A percentile compares a stretch with the other conserved stretches of the same genome.
phyloP scores from a whole-genome alignment of 2,329 filamentous ascomycete genomes.

The Aspergillus intermedius region DNA sequence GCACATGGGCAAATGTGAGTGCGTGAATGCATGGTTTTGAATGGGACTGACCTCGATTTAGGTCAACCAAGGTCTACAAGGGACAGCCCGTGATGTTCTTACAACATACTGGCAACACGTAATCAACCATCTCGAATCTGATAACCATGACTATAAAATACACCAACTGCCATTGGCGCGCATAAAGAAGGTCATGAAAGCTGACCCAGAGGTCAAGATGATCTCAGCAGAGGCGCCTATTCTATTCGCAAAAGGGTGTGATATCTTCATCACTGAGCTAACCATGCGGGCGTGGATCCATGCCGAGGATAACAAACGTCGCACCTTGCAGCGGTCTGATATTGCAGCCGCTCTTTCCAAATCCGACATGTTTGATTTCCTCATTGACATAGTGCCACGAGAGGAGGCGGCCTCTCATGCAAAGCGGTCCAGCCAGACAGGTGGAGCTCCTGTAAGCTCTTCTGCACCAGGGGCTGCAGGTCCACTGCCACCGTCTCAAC shows the following conservation, averaged over 20 bases:
- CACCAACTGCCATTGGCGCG: conserved; percentile 94
- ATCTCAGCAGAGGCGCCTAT: conserved; percentile 98
- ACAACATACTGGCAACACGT: conserved; percentile 99
- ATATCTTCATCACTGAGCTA: conserved; percentile 97
- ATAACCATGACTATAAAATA: conserved; percentile 96
- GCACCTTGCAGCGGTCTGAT: conserved; percentile 89
- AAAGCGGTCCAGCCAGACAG: conserved; percentile 59
- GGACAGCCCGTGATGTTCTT: conserved; percentile 91
- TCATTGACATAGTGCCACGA: conserved; percentile 96
- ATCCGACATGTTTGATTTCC: conserved; percentile 99
- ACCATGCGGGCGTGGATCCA: conserved; percentile 99
- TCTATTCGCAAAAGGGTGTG: conserved; percentile 94
- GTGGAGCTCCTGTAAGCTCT: conserved; percentile 45
- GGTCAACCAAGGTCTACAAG: conserved; percentile 92
- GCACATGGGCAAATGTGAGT: conserved; percentile 88
- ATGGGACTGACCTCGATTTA: conserved; percentile 32
- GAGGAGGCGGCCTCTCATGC: conserved; percentile 84
- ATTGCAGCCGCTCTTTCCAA: conserved; percentile 94
- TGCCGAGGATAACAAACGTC: conserved; percentile 95
- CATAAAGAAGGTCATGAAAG: conserved; percentile 99
- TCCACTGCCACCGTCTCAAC: conserved; percentile 39
- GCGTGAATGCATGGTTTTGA: background rate
- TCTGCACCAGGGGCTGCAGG: conserved; percentile 26
- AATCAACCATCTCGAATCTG: conserved; percentile 88
- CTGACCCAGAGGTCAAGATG: conserved; percentile 99